Evolutionary conservation across 192 early-diverging fungal species (phyloP).

Genomic region (Phlyctochytrium bullatum): DNA sequence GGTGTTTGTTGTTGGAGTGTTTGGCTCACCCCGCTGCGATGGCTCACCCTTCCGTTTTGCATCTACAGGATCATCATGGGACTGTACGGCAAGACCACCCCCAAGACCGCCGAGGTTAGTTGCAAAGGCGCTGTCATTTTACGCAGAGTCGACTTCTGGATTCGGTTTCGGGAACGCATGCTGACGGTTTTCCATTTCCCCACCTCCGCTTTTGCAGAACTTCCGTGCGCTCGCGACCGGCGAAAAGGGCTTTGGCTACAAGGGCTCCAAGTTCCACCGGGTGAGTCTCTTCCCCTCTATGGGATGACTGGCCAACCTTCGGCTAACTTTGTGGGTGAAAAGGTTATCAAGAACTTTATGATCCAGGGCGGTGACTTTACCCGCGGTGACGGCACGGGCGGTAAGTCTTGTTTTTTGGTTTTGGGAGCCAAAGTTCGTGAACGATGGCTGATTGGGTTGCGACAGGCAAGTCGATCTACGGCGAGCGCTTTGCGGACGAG

Average conservation of each 20-base stretch:
- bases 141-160: constrained; percentile 68
- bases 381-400: constrained; percentile 76
- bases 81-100: constrained; percentile 51
- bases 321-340: constrained; percentile 10
- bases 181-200: neutral
- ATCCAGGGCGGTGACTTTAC: constrained; percentile 63
- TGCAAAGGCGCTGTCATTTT: too few species aligned
- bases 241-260: constrained; percentile 87
- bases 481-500: constrained; percentile 91
- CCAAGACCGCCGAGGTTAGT: constrained; percentile 67
- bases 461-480: constrained; percentile 74
- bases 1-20: neutral
- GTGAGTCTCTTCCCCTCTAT: constrained; percentile 14
- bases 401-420: too few species aligned
- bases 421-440: constrained; percentile 61
- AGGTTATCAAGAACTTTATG: constrained; percentile 70
- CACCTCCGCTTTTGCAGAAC: constrained; percentile 57
- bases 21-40: neutral
- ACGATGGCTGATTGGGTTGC: constrained; percentile 52
- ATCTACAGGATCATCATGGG: constrained; percentile 40
- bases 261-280: constrained; percentile 79
- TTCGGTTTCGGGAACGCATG: neutral
- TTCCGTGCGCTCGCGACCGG: constrained; percentile 77
- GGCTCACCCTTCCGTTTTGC: neutral
- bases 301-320: neutral